Base-by-base conservation (phyloP, 257 asterid species). In the Nicotiana benthamiana region DNA sequence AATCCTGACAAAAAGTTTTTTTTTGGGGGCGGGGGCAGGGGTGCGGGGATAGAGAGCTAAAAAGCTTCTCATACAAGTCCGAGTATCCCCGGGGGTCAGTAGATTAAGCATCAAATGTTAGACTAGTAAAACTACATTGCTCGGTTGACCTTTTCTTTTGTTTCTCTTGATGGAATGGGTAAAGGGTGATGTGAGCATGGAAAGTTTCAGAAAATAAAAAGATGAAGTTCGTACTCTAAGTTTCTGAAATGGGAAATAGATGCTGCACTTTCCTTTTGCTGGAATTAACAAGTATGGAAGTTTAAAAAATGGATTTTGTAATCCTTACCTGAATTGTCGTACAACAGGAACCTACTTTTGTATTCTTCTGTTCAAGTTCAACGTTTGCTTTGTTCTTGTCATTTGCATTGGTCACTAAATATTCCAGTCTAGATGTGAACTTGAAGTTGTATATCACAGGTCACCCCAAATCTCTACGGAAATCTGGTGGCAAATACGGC, bases 401-500 rank as follows among this genome's bases (percentile, higher is more conserved):
- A 11, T 68, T 53, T 40, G 3, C 6, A 0, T 40, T 2, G 77
- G 77, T 68, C 57, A 40, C 57, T 40, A 20, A 12, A 68, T 68
- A 9, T 40, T 68, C 16, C 57, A 40, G 34, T 68, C 9, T 46
- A 43, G 79, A 74, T 48, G 48, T 74, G 26, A 74, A 46, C n/a
- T 46, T 74, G 57, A 80, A 75, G 61, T 46, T 74, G 36, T 66
- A 67, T 81, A 32, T 85, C 83, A 81, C 88, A 95, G 99, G 97
- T 95, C 70, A 95, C 99, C 54, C 99, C 97, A 56, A 96, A 96
- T 90, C 97, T 96, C 20, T 96, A 96, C 24, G 98, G 99, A 61
- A 94, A 96, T 84, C 90, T 96, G 82, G 91, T 96, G 36, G 87
- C 97, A 78, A 94, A 96, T 86, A 91, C 89, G 53, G 98, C 98